Evolutionary conservation across 129 eudicot species (phyloP).

Genomic region (Calendula officinalis): DNA sequence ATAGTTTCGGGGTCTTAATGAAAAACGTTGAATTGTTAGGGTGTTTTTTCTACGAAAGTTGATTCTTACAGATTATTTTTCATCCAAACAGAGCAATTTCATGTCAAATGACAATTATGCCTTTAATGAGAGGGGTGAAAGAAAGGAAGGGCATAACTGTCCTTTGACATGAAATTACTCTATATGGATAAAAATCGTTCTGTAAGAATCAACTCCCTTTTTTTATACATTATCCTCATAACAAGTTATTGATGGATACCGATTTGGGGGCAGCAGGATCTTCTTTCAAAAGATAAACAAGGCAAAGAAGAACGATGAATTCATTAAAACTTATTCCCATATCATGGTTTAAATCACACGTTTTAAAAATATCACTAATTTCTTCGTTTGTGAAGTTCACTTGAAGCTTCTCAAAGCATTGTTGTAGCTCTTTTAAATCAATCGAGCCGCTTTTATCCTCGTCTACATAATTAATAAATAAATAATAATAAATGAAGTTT

Average conservation of each 20-base stretch:
- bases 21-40: too few species aligned
- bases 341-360: slow-evolving; percentile 74
- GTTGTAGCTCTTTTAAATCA: slow-evolving; percentile 77
- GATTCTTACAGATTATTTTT: too few species aligned
- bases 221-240: too few species aligned
- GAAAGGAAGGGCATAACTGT: too few species aligned
- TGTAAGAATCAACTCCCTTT: too few species aligned
- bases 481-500: not conserved
- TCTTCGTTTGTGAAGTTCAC: slow-evolving; percentile 69
- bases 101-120: too few species aligned
- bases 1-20: too few species aligned
- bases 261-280: slow-evolving; percentile 36
- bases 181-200: too few species aligned
- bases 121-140: too few species aligned
- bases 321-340: slow-evolving; percentile 80
- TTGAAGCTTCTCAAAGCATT: slow-evolving; percentile 64
- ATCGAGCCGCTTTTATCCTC: slow-evolving; percentile 79
- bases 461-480: slow-evolving; percentile 31
- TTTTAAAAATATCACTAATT: slow-evolving; percentile 58
- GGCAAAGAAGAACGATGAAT: slow-evolving; percentile 89
- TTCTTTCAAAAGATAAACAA: slow-evolving; percentile 81
- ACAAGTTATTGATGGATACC: slow-evolving; percentile 42
- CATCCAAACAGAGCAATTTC: too few species aligned
- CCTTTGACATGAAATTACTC: too few species aligned
- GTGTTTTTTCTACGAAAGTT: too few species aligned